Evolutionary conservation across 1,284 basidiomycete species (phyloP), one percentile per base, ranked within the genome.

Genomic region (Anthracocystis walkeri): DNA sequence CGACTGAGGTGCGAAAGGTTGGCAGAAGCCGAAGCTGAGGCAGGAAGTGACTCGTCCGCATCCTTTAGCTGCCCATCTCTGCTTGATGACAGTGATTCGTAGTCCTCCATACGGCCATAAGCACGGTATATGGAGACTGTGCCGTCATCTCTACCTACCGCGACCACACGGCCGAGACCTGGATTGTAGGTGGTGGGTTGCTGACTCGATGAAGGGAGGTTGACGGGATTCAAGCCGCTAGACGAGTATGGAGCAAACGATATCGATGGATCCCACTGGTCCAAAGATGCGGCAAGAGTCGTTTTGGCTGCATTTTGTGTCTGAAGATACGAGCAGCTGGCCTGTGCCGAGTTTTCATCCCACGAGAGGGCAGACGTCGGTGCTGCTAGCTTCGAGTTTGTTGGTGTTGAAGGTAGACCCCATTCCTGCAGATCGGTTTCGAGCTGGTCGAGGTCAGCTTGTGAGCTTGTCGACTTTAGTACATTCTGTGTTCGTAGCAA

Each of bases 201-300:
- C 14, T 16, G 21, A 8, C 12, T 46, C 12, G 44, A 35, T 12
- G 16, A 1, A 11, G 20, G 1, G 4, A 59, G 45, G 7, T 40
- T 27, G 16, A 58, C 41, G 16, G 64, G 65, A 14, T 46, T 18
- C 29, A 70, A 42, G 23, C 51, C 65, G 23, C 48, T 69, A 14
- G 63, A 53, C 18, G 60, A 38, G 59, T 48, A 75, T 2, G 72
- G 72, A 31, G 66, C 57, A n/a, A 65, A 70, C 3, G 72, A 75
- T 23, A 75, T 65, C 10, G 72, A 69, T 5, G 65, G 59, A n/a
- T 75, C 72, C 66, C 72, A 75, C 18, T 58, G 63, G 31, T 75
- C 66, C 46, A 70, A n/a, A 2, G 59, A 58, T 12, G 52, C 38
- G 27, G 50, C 33, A 5, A 14, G 3, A 6, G 38, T 7, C 14